Base-by-base conservation (phyloP, 495 filamentous ascomycete genomes). In the Penicillium parvum region DNA sequence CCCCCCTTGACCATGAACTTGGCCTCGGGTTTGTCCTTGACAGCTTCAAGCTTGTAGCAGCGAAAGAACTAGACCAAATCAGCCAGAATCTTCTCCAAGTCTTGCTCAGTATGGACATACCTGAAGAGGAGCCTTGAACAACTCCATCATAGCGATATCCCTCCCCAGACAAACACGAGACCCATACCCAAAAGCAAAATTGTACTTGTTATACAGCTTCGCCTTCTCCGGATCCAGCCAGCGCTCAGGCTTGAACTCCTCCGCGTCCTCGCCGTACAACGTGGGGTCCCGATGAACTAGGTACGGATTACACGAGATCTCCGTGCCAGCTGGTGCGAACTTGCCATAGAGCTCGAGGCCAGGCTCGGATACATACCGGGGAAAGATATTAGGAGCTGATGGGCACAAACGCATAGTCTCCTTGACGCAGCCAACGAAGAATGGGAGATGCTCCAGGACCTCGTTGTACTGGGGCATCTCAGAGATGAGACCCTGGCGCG, bases 381-480 rank as follows among this genome's bases (percentile, higher is more conserved):
- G 64, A 37, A 79, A 71, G 32, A 68, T 60, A 25, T 69, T 71
- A 15, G 71, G 68, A 0, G 72, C 69, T 1, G 76, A 71, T 0
- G 76, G 75, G 38, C 72, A 73, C n/a, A 80, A 56, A 7, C 77
- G 73, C 15, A 78, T 60, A 0, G 72, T 71, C 55, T 81, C 77
- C 14, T 69, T 67, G 8, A 80, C 65, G 37, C 74, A 73, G 1
- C 65, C 67, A 9, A 68, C 63, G 20, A 74, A 65, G 37, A 74
- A 77, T 5, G 73, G 66, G 30, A 80, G 45, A 2, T 49, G 65
- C 45, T 42, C 72, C 40, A 35, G 70, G 58, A 54, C 73, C 45
- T 57, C 76, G 60, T 33, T 53, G 60, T 55, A 79, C 37, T 69
- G 60, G 2, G 66, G 64, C 29, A 61, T 57, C 1, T 57, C 52